Evolutionary conservation across 2,329 filamentous ascomycete species (phyloP).

Genomic region (Pseudocercospora fijiensis): DNA sequence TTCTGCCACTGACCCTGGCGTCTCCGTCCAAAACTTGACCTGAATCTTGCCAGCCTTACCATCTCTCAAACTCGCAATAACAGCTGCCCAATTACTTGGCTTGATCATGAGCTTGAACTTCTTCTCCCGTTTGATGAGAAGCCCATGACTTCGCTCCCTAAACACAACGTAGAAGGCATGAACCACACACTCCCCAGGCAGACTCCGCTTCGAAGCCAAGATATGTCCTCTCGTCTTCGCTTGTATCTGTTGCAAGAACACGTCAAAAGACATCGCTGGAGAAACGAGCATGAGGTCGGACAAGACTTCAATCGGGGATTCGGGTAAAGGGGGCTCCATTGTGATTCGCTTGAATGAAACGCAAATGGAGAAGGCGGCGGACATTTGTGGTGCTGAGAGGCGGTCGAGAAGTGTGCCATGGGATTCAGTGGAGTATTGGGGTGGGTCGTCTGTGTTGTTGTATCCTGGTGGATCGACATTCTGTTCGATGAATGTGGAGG

Average conservation of each 20-base stretch:
- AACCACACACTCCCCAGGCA: neutral
- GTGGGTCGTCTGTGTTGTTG: neutral
- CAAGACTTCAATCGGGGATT: neutral
- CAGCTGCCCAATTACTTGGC: constrained; percentile 1
- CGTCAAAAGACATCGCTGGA: neutral
- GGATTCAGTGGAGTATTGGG: neutral
- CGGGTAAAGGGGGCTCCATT: neutral
- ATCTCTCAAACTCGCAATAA: neutral
- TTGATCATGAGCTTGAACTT: neutral
- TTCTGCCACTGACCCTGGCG: neutral
- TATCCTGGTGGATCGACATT: neutral
- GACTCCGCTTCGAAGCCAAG: neutral
- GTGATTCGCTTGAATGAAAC: neutral
- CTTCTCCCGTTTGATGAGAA: neutral
- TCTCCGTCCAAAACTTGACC: constrained; percentile 1
- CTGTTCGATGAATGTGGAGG: neutral
- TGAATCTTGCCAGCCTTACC: neutral
- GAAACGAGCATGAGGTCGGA: neutral
- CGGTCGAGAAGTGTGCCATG: neutral
- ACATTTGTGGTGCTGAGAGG: neutral
- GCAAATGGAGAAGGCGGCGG: neutral
- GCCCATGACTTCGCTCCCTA: neutral
- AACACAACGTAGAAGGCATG: neutral
- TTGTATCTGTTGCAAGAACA: neutral
- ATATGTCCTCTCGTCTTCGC: neutral